Percentiles rank a stretch among this genome's conserved stretches.
Evolutionary conservation across 768 basidiomycete species (phyloP).

Genomic region (Boletus bicolor): DNA sequence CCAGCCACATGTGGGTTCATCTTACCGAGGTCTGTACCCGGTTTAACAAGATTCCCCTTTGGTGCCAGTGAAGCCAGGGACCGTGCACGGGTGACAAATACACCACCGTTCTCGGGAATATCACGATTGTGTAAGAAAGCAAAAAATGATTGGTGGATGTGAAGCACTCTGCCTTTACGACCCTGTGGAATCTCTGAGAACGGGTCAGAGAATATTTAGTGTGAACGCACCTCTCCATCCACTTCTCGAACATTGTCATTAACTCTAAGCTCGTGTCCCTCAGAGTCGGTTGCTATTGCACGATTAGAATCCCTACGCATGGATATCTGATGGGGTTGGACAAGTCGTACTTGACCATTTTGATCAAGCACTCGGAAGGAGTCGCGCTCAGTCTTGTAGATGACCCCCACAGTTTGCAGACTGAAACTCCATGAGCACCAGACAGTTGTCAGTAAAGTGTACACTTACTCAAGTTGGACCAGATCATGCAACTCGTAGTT

Average conservation of each 20-base stretch:
- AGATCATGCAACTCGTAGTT: slow-evolving; percentile 96
- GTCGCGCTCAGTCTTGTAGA: slow-evolving; percentile 95
- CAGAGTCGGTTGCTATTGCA: slow-evolving; percentile 86
- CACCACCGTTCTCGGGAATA: slow-evolving; percentile 84
- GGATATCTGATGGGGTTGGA: slow-evolving; percentile 92
- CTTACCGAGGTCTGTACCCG: slow-evolving; percentile 76
- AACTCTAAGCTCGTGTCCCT: slow-evolving; percentile 80
- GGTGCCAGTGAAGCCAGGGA: slow-evolving; percentile 83
- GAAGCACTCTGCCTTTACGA: slow-evolving; percentile 87
- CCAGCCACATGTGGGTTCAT: slow-evolving; percentile 78
- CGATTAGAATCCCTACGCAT: slow-evolving; percentile 80
- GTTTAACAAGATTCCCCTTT: slow-evolving; percentile 69
- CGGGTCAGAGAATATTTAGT: not conserved
- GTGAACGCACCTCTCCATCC: slow-evolving; percentile 70
- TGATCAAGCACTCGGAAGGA: slow-evolving; percentile 96
- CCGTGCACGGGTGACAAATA: slow-evolving; percentile 88
- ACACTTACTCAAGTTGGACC: slow-evolving; percentile 89
- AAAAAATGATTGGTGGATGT: slow-evolving; percentile 91
- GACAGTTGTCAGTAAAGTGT: not conserved
- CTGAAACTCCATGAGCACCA: slow-evolving; percentile 39
- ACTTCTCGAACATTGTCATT: slow-evolving; percentile 93
- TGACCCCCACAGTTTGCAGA: slow-evolving; percentile 91
- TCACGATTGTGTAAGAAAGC: slow-evolving; percentile 95
- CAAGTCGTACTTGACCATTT: slow-evolving; percentile 81
- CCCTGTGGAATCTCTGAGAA: slow-evolving; percentile 39